Base-by-base conservation (phyloP, 306 rosid species). In the Herpetospermum pedunculosum region DNA sequence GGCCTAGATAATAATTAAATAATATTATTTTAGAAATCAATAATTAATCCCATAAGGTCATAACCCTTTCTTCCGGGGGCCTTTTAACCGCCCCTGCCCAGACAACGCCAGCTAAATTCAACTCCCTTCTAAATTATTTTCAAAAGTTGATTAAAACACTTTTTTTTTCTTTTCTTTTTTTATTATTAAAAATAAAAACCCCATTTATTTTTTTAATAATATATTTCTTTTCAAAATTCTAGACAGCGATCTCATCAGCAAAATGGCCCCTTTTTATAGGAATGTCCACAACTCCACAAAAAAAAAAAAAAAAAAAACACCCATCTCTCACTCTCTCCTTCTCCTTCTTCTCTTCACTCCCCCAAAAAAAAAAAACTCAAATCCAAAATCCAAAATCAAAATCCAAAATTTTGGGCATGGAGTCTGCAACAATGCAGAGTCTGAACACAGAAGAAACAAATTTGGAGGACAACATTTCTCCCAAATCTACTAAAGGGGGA, bases 401-500 rank as follows among this genome's bases (percentile, higher is more conserved):
- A 1, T 47, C 52, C 14, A 8, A 53, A 7, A n/a, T 25, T 21
- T 32, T 38, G 53, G 29, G 16, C 72, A 63, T 80, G 85, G 82
- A 59, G 35, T 19, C 44, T 50, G 38, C 67, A 26, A 14, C 12
- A 19, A 73, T 49, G 68, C 77, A 75, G 65, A 75, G 57, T 15
- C 4, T 57, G 6, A 28, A 44, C 37, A 34, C 15, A 32, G 53
- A 23, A 43, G 32, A 25, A 44, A 37, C 41, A n/a, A n/a, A n/a
- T n/a, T n/a, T n/a, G n/a, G n/a, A n/a, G n/a, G n/a, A n/a, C n/a
- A n/a, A n/a, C 18, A 13, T 44, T 32, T 32, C n/a, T n/a, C n/a
- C 80, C 41, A 52, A 60, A 28, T 79, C 59, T 10, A 23, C 6
- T 15, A 84, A 76, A 81, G 92, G 92, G 4, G 92, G 96, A 29